These are phyloP conservation scores for Primulina huaijiensis DNA, from an alignment of 257 asterid genomes.

Conservation along the genomic window DNA sequence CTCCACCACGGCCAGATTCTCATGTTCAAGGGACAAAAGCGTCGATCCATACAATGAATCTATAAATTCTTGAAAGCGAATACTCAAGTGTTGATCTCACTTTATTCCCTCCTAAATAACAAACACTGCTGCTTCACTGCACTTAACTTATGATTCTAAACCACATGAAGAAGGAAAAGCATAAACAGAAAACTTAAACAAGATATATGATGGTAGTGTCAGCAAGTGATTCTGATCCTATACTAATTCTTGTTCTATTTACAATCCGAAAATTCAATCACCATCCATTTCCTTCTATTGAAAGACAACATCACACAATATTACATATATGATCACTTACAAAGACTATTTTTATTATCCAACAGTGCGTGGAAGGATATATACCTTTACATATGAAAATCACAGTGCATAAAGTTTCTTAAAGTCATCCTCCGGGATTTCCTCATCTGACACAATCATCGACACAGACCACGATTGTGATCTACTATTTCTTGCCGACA, in stretches of 20 bases:
- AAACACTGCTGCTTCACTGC: neutral
- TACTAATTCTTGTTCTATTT: conserved; percentile 16
- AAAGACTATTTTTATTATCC: neutral
- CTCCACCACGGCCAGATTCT: neutral
- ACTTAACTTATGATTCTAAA: no score
- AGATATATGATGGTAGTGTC: neutral
- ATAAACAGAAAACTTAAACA: no score
- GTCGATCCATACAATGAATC: neutral
- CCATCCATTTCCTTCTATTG: conserved; percentile 19
- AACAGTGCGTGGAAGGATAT: neutral
- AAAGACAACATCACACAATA: conserved; percentile 11
- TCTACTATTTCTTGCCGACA: conserved; percentile 48
- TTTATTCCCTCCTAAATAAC: neutral
- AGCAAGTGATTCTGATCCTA: conserved; percentile 8
- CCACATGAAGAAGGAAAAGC: neutral
- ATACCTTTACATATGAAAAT: conserved; percentile 6
- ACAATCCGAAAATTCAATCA: conserved; percentile 16
- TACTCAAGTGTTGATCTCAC: neutral
- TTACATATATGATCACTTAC: conserved; percentile 15
- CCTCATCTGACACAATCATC: conserved; percentile 44
- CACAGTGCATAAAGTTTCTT: conserved; percentile 69
- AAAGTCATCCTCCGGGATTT: conserved; percentile 43
- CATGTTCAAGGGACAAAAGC: neutral
- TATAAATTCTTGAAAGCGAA: neutral
- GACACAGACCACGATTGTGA: conserved; percentile 52